Base-by-base conservation (phyloP, 768 basidiomycete genomes). In the Mycena galopus region DNA sequence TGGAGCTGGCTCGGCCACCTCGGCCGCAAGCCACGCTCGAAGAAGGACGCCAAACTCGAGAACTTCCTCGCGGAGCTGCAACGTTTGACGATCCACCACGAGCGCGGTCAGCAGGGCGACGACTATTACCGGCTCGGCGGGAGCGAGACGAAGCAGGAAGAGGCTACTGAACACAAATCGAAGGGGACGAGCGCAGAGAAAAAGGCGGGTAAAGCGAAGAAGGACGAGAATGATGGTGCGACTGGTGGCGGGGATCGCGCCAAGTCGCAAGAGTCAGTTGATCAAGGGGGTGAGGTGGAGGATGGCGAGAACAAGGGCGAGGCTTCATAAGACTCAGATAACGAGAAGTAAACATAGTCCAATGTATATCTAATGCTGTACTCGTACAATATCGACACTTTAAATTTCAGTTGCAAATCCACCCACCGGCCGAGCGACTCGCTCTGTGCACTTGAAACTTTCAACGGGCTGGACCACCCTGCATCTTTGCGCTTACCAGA, bases 41-140 rank as follows among this genome's bases (percentile, higher is more conserved):
- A 53, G 51, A 69, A 69, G 61, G 57, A 69, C 53, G 68, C 63
- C 12, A 62, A 50, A 56, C n/a, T 69, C 21, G 68, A 69, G 17
- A 69, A 69, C 55, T 69, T 69, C 53, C 9, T 69, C 30, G 16
- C 68, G 2, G 68, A 69, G 32, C 68, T 69, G 0, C 68, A 69
- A 19, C 68, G 68, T n/a, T 42, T 69, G 33, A 69, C 68, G 10
- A 69, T 69, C 37, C 68, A 69, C 44, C 68, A 69, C 53, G 68
- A 69, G 25, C 68, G 68, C n/a, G 61, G 60, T 32, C 51, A 69
- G 3, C 53, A 7, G 0, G 68, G 68, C 3, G 68, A 69, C 32
- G 68, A 69, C 16, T 69, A 69, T 35, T 69, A 69, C 53, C 68
- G 68, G 0, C 27, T 69, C 29, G 68, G 68, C 14, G 68, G 51